Base-by-base conservation (phyloP, 805 yeast species). In the Starmerella cellae region DNA sequence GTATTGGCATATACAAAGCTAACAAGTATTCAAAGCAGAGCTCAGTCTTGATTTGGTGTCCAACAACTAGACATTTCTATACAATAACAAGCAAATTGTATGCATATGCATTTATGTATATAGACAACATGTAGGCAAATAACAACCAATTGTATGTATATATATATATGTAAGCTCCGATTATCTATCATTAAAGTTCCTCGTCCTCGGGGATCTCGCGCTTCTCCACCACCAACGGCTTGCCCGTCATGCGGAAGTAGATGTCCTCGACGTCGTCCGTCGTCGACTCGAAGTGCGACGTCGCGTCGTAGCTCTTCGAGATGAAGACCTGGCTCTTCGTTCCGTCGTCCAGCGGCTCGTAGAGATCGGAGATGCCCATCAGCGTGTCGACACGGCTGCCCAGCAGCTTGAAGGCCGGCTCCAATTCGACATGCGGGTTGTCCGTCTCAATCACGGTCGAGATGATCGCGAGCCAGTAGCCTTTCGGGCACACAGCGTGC, bases 201-300 rank as follows among this genome's bases (percentile, higher is more conserved):
- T 70, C 73, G 51, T 75, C 82, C 45, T 76, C 84, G 23, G 67
- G 77, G 23, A 73, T 65, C 36, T 76, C 69, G 59, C 94, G 77
- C 60, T 81, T 73, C 66, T 84, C 78, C 53, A 87, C 72, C 20
- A 82, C 93, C 55, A 91, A 72, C 17, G 94, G 95, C 61, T 83
- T 82, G 39, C 97, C 97, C 27, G 82, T 82, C 50, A 91, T 79
- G 61, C 97, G 75, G 62, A 79, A 78, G 63, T 91, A 91, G 41
- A 91, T 72, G 61, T 88, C 95, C 64, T 84, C 85, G 54, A 91
- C 94, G 61, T 91, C 97, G 60, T 91, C 97, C 31, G 98, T 91
- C 55, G 94, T 82, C 34, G 87, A 68, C 64, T 91, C 98, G 60
- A 91, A 91, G 65, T 91, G 98, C 9, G 95, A 84, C 9, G 94